A percentile compares a stretch with the other conserved stretches of the same genome.
phyloP scores from a whole-genome alignment of 768 basidiomycete species.

The Chalciporus chontae region DNA sequence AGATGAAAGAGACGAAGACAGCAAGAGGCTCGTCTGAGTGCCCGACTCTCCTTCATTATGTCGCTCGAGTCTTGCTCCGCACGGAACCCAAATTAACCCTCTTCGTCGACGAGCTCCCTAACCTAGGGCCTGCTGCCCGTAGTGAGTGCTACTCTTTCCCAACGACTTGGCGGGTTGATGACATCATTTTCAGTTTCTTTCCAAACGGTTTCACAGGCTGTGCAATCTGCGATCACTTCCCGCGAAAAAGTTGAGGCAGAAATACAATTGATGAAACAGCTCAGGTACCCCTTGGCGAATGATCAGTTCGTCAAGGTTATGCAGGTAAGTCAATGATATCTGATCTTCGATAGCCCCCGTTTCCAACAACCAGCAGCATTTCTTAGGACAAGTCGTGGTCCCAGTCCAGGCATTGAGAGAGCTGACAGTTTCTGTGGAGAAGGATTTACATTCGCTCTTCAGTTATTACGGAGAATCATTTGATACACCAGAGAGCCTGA shows the following conservation, averaged over 20 bases:
- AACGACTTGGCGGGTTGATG: background rate
- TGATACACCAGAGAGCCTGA: constrained; percentile 57
- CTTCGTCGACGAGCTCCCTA: constrained; percentile 80
- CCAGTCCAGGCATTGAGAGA: constrained; percentile 64
- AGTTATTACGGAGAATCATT: constrained; percentile 77
- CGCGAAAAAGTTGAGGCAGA: constrained; percentile 56
- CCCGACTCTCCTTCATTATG: constrained; percentile 87
- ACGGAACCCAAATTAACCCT: constrained; percentile 60
- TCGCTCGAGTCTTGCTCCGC: constrained; percentile 71
- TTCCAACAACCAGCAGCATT: constrained; percentile 21
- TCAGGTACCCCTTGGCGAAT: constrained; percentile 29
- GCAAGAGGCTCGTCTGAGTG: constrained; percentile 63
- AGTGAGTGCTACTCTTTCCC: constrained; percentile 36
- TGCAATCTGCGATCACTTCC: constrained; percentile 55
- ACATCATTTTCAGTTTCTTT: constrained; percentile 60
- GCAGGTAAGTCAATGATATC: constrained; percentile 43
- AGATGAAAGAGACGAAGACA: constrained; percentile 86
- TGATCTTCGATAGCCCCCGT: background rate
- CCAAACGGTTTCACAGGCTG: constrained; percentile 56
- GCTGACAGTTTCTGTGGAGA: constrained; percentile 53
- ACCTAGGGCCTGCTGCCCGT: constrained; percentile 78
- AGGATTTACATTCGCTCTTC: constrained; percentile 58
- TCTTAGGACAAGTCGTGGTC: constrained; percentile 36
- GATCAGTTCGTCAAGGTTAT: constrained; percentile 70
- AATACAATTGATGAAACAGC: constrained; percentile 40